Evolutionary conservation across 495 filamentous ascomycete genomes (phyloP).

Genomic region (Penicillium arizonense): DNA sequence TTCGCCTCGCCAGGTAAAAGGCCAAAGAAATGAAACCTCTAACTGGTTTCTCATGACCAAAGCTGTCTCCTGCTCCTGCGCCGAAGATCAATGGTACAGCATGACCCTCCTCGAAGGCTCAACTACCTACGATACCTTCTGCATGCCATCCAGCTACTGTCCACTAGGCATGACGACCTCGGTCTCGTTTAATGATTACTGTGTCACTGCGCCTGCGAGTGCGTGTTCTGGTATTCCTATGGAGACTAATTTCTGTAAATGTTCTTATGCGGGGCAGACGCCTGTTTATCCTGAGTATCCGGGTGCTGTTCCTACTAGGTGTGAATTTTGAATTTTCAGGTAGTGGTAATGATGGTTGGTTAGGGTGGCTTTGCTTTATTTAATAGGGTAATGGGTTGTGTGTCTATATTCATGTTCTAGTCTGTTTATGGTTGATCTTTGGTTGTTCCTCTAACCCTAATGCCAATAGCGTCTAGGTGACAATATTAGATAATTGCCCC

Average conservation of each 20-base stretch:
- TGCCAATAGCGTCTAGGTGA: too few relatives aligned
- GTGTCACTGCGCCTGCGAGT: constrained; percentile 14
- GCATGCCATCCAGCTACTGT: constrained; percentile 24
- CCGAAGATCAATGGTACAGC: constrained; percentile 25
- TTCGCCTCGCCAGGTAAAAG: not conserved
- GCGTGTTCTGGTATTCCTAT: constrained; percentile 6
- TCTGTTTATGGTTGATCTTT: too few relatives aligned
- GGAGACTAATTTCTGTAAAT: constrained; percentile 13
- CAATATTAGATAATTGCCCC: too few relatives aligned
- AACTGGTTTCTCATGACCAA: not conserved
- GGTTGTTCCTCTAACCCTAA: too few relatives aligned
- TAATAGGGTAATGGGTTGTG: too few relatives aligned
- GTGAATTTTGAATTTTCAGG: constrained; percentile 1
- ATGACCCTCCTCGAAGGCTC: constrained; percentile 8
- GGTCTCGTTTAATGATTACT: constrained; percentile 10
- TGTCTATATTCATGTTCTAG: not conserved
- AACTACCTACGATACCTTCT: constrained; percentile 19
- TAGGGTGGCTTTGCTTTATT: not conserved
- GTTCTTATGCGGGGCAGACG: constrained; percentile 9
- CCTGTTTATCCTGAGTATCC: constrained; percentile 19
- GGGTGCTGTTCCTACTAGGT: constrained; percentile 18
- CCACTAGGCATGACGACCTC: constrained; percentile 22
- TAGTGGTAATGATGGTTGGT: not conserved
- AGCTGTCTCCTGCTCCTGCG: constrained; percentile 26
- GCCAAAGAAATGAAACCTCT: not conserved